Evolutionary conservation across 164 flowering plant genomes (phyloP).

Genomic region (Vitis cinerea): DNA sequence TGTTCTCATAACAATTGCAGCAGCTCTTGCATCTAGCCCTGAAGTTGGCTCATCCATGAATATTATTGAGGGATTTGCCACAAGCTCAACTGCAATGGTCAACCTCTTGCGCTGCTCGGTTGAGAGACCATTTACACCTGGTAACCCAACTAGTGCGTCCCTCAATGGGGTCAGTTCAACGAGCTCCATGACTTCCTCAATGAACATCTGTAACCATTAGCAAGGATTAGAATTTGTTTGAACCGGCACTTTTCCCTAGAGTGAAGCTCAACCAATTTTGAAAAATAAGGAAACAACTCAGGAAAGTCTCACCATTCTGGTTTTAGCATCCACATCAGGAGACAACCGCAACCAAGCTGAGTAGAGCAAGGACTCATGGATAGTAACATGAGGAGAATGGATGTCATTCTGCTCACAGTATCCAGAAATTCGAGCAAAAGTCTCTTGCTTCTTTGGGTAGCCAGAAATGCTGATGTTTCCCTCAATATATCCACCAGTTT

Average conservation of each 20-base stretch:
- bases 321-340: constrained; percentile 25
- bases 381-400: constrained; percentile 64
- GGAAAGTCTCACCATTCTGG: constrained; percentile 32
- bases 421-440: no score
- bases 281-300: no score
- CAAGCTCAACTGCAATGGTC: constrained; percentile 64
- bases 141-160: constrained; percentile 51
- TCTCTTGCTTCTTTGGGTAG: no score
- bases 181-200: constrained; percentile 60
- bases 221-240: neutral
- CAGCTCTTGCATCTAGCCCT: constrained; percentile 71
- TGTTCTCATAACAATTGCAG: constrained; percentile 69
- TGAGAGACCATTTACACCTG: constrained; percentile 57
- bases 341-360: constrained; percentile 68
- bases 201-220: constrained; percentile 38
- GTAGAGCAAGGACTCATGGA: constrained; percentile 54
- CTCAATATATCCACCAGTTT: no score
- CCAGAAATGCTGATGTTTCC: no score
- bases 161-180: constrained; percentile 44
- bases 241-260: neutral
- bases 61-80: constrained; percentile 64
- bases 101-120: constrained; percentile 64
- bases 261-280: no score
- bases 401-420: constrained; percentile 58
- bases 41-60: constrained; percentile 79